These are phyloP conservation scores for Lactifluus piperatus DNA, from an alignment of 768 basidiomycete species.

Conservation along the genomic window DNA sequence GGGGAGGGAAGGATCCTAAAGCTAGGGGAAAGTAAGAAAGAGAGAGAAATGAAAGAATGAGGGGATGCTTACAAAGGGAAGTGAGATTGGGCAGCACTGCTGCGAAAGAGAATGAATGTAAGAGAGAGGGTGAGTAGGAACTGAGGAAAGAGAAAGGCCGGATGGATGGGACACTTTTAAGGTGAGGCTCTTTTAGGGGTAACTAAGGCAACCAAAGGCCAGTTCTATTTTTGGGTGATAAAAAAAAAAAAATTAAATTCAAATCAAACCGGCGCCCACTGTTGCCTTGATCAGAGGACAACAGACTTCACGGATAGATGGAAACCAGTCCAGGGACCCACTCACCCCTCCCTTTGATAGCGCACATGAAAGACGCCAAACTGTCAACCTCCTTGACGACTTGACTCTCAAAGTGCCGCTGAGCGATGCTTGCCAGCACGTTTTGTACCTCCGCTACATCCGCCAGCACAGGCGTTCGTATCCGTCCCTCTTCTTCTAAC, in stretches of 20 bases:
- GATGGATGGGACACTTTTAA: not conserved
- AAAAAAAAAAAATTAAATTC: not conserved
- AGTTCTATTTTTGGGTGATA: not conserved
- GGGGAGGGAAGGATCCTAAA: conserved; percentile 27
- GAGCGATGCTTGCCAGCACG: conserved; percentile 59
- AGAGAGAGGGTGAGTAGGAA: conserved; percentile 23
- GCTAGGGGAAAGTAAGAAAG: conserved; percentile 19
- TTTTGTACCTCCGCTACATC: conserved; percentile 62
- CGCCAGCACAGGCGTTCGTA: conserved; percentile 56
- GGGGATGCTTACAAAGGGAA: conserved; percentile 22
- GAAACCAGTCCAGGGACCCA: conserved; percentile 1
- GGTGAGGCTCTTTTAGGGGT: not conserved
- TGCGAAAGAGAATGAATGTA: conserved; percentile 31
- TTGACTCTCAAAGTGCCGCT: conserved; percentile 63
- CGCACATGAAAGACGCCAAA: conserved; percentile 73
- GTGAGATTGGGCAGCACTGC: conserved; percentile 53
- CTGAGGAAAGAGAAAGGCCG: not conserved
- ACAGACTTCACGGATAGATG: not conserved
- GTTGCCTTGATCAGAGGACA: conserved; percentile 10
- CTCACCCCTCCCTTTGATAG: conserved; percentile 44
- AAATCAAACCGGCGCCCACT: conserved; percentile 8
- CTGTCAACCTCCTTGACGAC: conserved; percentile 71
- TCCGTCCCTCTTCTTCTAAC: conserved; percentile 51
- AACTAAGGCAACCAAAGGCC: conserved; percentile 3
- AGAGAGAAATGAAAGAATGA: not conserved